Evolutionary conservation across 441 rosid species (phyloP), one percentile per base, ranked within the genome.

Genomic region (Metrosideros polymorpha): DNA sequence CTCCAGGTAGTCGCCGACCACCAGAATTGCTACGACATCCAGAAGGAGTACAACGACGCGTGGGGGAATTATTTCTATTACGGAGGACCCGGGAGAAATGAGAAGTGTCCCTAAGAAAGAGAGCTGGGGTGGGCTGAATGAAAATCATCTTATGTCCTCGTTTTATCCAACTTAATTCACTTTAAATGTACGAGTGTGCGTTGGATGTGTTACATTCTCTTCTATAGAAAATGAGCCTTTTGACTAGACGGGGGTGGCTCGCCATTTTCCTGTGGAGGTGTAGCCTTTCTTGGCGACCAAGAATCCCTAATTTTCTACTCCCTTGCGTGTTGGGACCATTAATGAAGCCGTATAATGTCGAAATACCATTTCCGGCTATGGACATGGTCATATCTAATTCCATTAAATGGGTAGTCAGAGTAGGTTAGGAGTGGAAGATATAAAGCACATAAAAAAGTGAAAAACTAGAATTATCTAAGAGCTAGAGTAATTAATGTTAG

Each of bases 61-160:
- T 98, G 99, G 99, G 99, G 99, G 17, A 93, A 94, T 89, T 95
- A 96, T 89, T 95, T 98, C 91, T 98, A 97, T 85, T 97, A 95
- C 82, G 99, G 99, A 82, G 99, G 99, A 35, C 99, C 99, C 35
- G 99, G 99, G 35, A 95, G 94, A 91, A 98, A 96, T 85, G 93
- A 92, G 29, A 93, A 93, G 77, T 97, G 99, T 89, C 96, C 97
- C 88, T 97, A 87, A 91, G 90, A 79, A 27, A 56, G 61, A 18
- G 57, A 54, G 57, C 27, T 18, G 6, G 7, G 53, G 7, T 19
- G 54, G 6, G 22, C 7, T 17, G 76, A 4, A 32, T 63, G 76
- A 63, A 18, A 30, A 63, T 32, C 42, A 63, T 32, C 25, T 63
- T 35, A 4, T 63, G 76, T 35, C 35, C 45, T 66, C 47, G 19